These are phyloP conservation scores for Exophiala sideris DNA, from an alignment of 2,329 filamentous ascomycete species.

Conservation along the genomic window DNA sequence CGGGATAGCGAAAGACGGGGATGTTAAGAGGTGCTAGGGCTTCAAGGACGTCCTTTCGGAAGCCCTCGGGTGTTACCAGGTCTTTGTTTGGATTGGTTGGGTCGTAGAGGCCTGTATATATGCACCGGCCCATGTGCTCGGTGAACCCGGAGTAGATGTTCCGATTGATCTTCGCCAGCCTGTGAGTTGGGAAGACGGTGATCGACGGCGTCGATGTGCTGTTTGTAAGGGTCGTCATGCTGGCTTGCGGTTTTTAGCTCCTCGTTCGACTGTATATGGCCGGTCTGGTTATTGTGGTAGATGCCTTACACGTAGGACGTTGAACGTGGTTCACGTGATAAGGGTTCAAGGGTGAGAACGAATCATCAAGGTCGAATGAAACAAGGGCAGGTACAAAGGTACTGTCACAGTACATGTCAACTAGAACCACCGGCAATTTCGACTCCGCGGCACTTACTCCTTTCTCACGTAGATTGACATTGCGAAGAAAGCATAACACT, in stretches of 20 bases:
- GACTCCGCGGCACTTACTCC: background rate
- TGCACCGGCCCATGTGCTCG: constrained; percentile 88
- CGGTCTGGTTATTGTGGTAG: background rate
- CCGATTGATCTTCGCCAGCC: constrained; percentile 69
- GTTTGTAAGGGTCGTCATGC: constrained; percentile 69
- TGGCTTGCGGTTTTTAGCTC: constrained; percentile 10
- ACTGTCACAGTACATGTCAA: too few relatives aligned
- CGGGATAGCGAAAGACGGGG: constrained; percentile 69
- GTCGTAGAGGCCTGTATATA: constrained; percentile 83
- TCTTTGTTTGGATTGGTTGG: constrained; percentile 56
- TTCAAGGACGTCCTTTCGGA: constrained; percentile 73
- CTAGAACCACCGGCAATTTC: background rate
- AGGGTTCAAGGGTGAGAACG: background rate
- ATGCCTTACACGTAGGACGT: background rate
- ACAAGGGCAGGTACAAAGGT: background rate
- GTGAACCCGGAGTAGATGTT: constrained; percentile 83
- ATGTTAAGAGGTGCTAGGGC: constrained; percentile 70
- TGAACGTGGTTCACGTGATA: background rate
- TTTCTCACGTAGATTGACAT: background rate
- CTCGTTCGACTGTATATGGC: too few relatives aligned
- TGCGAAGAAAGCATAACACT: background rate
- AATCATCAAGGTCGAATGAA: background rate
- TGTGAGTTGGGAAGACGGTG: constrained; percentile 61
- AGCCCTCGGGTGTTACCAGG: constrained; percentile 71
- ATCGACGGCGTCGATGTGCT: constrained; percentile 61